phyloP scores from a whole-genome alignment of 768 basidiomycete genomes.

The Suillus paluster region DNA sequence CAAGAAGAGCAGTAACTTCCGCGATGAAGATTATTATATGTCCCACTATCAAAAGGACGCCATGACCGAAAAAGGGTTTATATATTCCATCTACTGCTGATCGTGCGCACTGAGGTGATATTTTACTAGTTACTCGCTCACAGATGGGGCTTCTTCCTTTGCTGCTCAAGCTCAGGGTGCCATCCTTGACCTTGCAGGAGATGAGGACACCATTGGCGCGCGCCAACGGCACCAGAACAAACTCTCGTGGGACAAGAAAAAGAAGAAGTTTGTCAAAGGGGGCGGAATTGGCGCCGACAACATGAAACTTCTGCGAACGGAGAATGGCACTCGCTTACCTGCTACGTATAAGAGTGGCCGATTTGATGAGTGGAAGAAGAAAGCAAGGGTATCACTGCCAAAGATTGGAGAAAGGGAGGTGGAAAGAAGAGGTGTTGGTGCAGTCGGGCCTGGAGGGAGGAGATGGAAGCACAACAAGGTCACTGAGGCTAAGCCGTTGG shows the following conservation, averaged over 20 bases:
- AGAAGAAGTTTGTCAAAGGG: conserved; percentile 90
- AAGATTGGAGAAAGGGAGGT: conserved; percentile 83
- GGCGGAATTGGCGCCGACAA: conserved; percentile 89
- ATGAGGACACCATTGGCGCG: conserved; percentile 66
- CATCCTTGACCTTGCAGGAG: conserved; percentile 82
- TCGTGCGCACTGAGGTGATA: not conserved
- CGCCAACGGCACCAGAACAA: conserved; percentile 56
- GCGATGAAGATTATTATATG: conserved; percentile 90
- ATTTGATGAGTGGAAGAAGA: conserved; percentile 94
- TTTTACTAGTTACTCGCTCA: conserved; percentile 76
- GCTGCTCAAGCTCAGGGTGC: conserved; percentile 79
- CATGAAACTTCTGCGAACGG: conserved; percentile 90
- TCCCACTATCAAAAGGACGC: conserved; percentile 90
- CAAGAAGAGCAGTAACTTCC: conserved; percentile 55
- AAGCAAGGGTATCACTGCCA: conserved; percentile 73
- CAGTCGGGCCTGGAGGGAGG: conserved; percentile 46
- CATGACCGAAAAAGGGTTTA: conserved; percentile 87
- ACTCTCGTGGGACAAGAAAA: conserved; percentile 93
- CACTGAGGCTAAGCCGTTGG: conserved; percentile 70
- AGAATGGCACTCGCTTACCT: conserved; percentile 89
- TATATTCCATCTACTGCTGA: conserved; percentile 10
- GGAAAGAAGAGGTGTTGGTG: conserved; percentile 35
- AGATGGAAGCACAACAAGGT: conserved; percentile 77
- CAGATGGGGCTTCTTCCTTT: conserved; percentile 86
- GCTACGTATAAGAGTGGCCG: conserved; percentile 92